Conservation (phyloP, 805 yeast genomes). For the Metschnikowia chrysomelidarum region DNA sequence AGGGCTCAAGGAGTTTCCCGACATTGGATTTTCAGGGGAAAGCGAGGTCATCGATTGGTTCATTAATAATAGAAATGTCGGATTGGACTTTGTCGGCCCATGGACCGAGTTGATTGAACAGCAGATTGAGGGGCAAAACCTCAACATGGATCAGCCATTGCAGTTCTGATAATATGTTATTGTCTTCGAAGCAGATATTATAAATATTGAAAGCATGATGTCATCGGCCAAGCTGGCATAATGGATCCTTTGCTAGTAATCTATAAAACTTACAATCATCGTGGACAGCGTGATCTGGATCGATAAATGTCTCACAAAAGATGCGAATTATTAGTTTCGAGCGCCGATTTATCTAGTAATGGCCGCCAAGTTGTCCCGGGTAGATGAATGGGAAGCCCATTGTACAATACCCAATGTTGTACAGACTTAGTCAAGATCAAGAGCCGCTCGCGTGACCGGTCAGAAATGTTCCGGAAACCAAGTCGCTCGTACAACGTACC, state of each 20-base stretch:
- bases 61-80: slow-evolving; percentile 34
- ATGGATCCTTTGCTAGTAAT: too few species aligned
- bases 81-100: slow-evolving; percentile 55
- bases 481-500: slow-evolving; percentile 10
- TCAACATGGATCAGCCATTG: slow-evolving; percentile 10
- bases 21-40: slow-evolving; percentile 29
- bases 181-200: too few species aligned
- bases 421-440: slow-evolving; percentile 24
- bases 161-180: slow-evolving; percentile 5
- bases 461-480: slow-evolving; percentile 11
- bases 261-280: too few species aligned
- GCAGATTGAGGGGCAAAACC: slow-evolving; percentile 40
- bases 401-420: slow-evolving; percentile 28
- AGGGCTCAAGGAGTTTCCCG: slow-evolving; percentile 10
- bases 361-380: slow-evolving; percentile 16
- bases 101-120: slow-evolving; percentile 81
- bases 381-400: slow-evolving; percentile 21
- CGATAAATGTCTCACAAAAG: not conserved
- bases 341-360: not conserved
- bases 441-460: slow-evolving; percentile 17
- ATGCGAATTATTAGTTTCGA: not conserved
- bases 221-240: too few species aligned
- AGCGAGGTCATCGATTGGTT: slow-evolving; percentile 47
- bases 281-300: too few species aligned
- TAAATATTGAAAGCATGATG: too few species aligned